A percentile compares a stretch with the other conserved stretches of the same genome.
These are phyloP conservation scores for Polytrichum commune DNA, from an alignment of 225 moss, liverwort and hornwort genomes.

Conservation along the genomic window DNA sequence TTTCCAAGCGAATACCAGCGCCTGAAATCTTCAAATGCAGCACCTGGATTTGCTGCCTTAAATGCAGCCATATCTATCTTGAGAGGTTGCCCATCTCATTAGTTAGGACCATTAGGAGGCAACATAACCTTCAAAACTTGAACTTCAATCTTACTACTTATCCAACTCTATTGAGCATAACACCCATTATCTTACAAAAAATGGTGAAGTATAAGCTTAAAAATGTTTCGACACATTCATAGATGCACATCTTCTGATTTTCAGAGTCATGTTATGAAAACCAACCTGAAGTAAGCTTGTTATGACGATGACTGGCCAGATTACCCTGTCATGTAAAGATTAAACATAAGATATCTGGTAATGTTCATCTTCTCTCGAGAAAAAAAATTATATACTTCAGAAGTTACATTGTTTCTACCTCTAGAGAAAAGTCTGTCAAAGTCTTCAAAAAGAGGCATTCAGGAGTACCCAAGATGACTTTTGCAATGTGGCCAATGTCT, in stretches of 20 bases:
- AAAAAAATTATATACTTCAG: no score
- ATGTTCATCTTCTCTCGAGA: no score
- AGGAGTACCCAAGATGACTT: conserved; percentile 33
- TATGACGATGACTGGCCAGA: conserved; percentile 50
- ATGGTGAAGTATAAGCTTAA: no score
- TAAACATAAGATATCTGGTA: no score
- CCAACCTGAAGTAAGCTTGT: conserved; percentile 82
- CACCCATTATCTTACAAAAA: no score
- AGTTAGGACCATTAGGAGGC: not conserved
- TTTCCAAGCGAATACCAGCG: conserved; percentile 81
- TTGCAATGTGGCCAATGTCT: conserved; percentile 71
- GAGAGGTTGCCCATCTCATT: not conserved
- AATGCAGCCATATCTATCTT: conserved; percentile 86
- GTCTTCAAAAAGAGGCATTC: not conserved
- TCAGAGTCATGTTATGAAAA: conserved; percentile 8
- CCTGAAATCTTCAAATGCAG: conserved; percentile 80
- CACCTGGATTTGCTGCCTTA: conserved; percentile 92
- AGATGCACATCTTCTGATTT: no score
- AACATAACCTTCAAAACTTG: not conserved
- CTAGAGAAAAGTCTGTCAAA: no score
- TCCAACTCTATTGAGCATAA: no score
- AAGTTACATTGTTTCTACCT: no score
- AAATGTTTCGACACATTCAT: no score
- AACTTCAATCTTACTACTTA: no score
- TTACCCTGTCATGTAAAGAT: no score